Evolutionary conservation across 768 basidiomycete species (phyloP).

Genomic region (Phylloporus scabripes): DNA sequence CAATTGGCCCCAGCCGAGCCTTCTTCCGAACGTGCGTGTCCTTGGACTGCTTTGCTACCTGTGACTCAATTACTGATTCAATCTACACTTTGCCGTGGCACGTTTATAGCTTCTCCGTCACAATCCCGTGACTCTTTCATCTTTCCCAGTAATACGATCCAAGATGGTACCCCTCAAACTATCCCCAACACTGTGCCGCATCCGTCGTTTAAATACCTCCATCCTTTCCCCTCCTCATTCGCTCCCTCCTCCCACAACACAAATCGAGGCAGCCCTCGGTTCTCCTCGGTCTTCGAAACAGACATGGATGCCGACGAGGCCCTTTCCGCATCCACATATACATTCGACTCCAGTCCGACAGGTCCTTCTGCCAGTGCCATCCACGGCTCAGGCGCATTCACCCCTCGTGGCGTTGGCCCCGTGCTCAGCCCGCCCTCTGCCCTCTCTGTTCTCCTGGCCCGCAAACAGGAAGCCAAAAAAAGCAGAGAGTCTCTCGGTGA

Average conservation of each 20-base stretch:
- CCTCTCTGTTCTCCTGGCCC: slow-evolving; percentile 34
- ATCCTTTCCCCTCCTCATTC: slow-evolving; percentile 22
- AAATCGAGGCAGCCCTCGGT: slow-evolving; percentile 20
- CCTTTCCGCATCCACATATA: slow-evolving; percentile 28
- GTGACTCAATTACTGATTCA: slow-evolving; percentile 9
- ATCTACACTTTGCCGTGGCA: slow-evolving; percentile 10
- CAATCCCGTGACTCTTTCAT: slow-evolving; percentile 35
- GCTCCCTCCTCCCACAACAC: slow-evolving; percentile 18
- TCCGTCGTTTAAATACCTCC: slow-evolving; percentile 14
- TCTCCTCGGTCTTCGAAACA: slow-evolving; percentile 20
- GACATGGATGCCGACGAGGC: slow-evolving; percentile 24
- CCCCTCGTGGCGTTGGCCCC: slow-evolving; percentile 21
- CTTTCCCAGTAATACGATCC: slow-evolving; percentile 29
- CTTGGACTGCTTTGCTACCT: slow-evolving; percentile 4
- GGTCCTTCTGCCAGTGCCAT: slow-evolving; percentile 2
- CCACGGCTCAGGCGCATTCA: slow-evolving; percentile 11
- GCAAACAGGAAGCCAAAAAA: slow-evolving; percentile 7
- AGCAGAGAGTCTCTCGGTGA: not conserved
- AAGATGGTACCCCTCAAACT: slow-evolving; percentile 23
- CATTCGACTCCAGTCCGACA: slow-evolving; percentile 18
- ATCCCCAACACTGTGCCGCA: slow-evolving; percentile 12
- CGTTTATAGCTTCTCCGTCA: slow-evolving; percentile 21
- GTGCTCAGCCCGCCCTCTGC: slow-evolving; percentile 26
- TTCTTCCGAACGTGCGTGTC: slow-evolving; percentile 24
- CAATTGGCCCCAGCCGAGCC: slow-evolving; percentile 11